These are phyloP conservation scores for Fusarium sp. DNA, from an alignment of 2,329 filamentous ascomycete genomes.

Conservation along the genomic window DNA sequence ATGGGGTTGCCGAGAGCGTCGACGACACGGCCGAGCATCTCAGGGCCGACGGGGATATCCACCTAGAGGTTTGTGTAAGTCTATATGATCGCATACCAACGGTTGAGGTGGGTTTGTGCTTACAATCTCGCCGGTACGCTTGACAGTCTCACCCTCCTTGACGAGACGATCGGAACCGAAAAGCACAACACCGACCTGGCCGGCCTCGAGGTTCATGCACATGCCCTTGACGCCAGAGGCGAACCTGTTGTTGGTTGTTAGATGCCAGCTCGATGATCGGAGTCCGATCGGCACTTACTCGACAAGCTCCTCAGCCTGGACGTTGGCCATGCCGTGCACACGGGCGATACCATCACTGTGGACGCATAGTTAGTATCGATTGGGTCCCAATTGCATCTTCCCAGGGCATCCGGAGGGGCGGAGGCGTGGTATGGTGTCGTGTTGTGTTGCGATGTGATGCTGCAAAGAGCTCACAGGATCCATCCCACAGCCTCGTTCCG, in stretches of 20 bases:
- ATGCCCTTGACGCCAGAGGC: constrained; percentile 99
- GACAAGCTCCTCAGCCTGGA: constrained; percentile 99
- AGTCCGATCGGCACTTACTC: constrained; percentile 76
- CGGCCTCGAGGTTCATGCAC: constrained; percentile 99
- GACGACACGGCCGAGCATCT: constrained; percentile 96
- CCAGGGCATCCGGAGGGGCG: constrained; percentile 24
- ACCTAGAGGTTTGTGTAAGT: constrained; percentile 70
- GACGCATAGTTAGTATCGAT: constrained; percentile 49
- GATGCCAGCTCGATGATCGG: constrained; percentile 1
- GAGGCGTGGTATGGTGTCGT: constrained; percentile 13
- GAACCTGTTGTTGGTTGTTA: constrained; percentile 74
- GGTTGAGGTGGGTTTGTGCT: constrained; percentile 54
- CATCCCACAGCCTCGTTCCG: constrained; percentile 27
- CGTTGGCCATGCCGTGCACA: constrained; percentile 99
- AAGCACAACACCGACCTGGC: constrained; percentile 99
- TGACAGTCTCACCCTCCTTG: constrained; percentile 99
- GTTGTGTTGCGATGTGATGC: constrained; percentile 17
- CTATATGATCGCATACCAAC: neutral
- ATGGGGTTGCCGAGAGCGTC: constrained; percentile 99
- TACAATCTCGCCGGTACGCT: constrained; percentile 99
- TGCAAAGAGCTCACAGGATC: constrained; percentile 11
- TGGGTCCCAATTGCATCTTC: constrained; percentile 24
- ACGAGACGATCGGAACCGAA: constrained; percentile 99
- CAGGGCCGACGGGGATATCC: constrained; percentile 92
- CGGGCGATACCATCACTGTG: constrained; percentile 99